Percentiles rank a stretch among this genome's conserved stretches.
Conservation (phyloP, 495 filamentous ascomycete genomes). For the Xeromyces bisporus region DNA sequence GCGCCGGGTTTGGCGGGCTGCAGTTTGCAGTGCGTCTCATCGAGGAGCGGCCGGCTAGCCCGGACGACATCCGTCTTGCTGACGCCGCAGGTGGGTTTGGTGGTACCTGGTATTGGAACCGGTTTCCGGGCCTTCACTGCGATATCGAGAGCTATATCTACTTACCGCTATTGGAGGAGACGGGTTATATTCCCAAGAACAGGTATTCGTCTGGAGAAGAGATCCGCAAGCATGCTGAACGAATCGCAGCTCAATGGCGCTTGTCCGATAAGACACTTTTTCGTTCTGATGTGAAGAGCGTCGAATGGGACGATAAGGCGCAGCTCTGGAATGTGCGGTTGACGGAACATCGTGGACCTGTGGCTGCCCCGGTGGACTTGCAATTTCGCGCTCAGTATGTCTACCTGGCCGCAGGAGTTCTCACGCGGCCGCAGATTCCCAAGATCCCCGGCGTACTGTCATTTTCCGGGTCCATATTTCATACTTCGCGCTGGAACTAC, state of each 20-base stretch:
- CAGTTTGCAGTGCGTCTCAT: slow-evolving; percentile 31
- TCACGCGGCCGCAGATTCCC: slow-evolving; percentile 13
- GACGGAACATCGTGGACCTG: slow-evolving; percentile 12
- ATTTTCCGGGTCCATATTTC: slow-evolving; percentile 13
- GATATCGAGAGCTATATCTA: slow-evolving; percentile 19
- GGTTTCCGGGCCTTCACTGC: slow-evolving; percentile 19
- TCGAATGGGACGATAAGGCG: slow-evolving; percentile 8
- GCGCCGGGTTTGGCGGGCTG: slow-evolving; percentile 34
- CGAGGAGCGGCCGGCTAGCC: slow-evolving; percentile 17
- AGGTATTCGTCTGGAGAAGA: slow-evolving; percentile 12
- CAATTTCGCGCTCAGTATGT: slow-evolving; percentile 3
- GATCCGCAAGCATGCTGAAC: slow-evolving; percentile 10
- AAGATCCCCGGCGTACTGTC: slow-evolving; percentile 3
- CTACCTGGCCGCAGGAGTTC: slow-evolving; percentile 3
- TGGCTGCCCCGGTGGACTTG: slow-evolving; percentile 1
- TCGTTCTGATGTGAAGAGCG: slow-evolving; percentile 4
- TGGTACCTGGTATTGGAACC: slow-evolving; percentile 35
- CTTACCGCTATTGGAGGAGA: slow-evolving; percentile 44
- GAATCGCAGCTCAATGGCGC: slow-evolving; percentile 19
- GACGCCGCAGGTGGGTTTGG: slow-evolving; percentile 35
- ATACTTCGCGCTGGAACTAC: slow-evolving; percentile 11
- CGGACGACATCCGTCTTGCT: slow-evolving; percentile 30
- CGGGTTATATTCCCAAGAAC: slow-evolving; percentile 34
- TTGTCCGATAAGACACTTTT: slow-evolving; percentile 33
- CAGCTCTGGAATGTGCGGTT: slow-evolving; percentile 25